Evolutionary conservation across 2,329 filamentous ascomycete genomes (phyloP).

Genomic region (Calonectria henricotiae): DNA sequence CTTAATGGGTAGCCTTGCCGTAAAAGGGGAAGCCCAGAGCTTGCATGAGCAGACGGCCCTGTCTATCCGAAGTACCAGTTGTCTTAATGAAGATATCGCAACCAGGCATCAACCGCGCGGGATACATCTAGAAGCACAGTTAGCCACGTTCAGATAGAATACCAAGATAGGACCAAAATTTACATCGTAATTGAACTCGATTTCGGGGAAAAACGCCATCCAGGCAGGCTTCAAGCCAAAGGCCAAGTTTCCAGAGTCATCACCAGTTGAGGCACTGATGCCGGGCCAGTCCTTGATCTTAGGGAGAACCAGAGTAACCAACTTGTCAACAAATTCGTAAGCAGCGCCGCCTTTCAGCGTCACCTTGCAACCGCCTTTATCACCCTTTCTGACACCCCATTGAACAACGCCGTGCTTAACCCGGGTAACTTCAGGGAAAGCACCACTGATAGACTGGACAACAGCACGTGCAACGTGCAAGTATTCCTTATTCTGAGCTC

Average conservation of each 20-base stretch:
- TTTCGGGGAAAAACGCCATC: conserved; percentile 90
- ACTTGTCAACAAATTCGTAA: conserved; percentile 91
- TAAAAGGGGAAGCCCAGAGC: conserved; percentile 78
- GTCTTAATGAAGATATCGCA: conserved; percentile 89
- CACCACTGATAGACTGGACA: conserved; percentile 88
- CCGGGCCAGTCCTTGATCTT: conserved; percentile 97
- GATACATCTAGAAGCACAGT: conserved; percentile 67
- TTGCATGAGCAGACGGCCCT: conserved; percentile 81
- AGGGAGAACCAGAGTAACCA: conserved; percentile 91
- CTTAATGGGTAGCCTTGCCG: conserved; percentile 74
- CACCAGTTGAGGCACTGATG: conserved; percentile 77
- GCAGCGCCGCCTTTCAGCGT: conserved; percentile 86
- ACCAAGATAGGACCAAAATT: conserved; percentile 59
- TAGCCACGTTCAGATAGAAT: not conserved
- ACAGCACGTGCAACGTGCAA: conserved; percentile 89
- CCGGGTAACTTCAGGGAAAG: conserved; percentile 79
- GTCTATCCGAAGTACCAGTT: conserved; percentile 86
- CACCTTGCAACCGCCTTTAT: conserved; percentile 82
- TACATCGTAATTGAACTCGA: conserved; percentile 96
- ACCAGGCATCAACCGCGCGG: conserved; percentile 84
- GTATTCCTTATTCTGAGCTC: conserved; percentile 80
- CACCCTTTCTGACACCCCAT: conserved; percentile 82
- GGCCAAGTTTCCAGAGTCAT: conserved; percentile 88
- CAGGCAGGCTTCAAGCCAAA: conserved; percentile 85
- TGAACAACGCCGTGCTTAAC: conserved; percentile 80